Percentiles rank a stretch among this genome's conserved stretches.
These are phyloP conservation scores for Fusarium acutatum DNA, from an alignment of 2,329 filamentous ascomycete species.

Conservation along the genomic window DNA sequence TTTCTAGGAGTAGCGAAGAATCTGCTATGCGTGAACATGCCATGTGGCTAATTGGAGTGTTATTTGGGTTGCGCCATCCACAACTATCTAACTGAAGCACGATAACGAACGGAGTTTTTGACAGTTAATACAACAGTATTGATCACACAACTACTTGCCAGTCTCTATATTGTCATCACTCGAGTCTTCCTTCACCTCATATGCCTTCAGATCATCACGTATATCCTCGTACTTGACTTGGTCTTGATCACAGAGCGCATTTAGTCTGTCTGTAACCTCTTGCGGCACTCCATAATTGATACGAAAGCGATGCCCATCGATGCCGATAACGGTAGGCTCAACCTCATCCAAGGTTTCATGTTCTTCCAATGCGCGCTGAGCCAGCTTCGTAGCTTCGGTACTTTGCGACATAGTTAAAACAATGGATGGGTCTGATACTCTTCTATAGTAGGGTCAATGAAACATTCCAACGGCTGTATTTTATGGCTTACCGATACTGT, in stretches of 20 bases:
- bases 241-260: not conserved
- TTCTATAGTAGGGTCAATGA: fast-evolving
- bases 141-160: not conserved
- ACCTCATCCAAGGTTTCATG: not conserved
- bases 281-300: not conserved
- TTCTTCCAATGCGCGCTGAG: not conserved
- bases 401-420: not conserved
- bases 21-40: too few relatives aligned
- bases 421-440: not conserved
- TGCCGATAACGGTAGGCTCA: not conserved
- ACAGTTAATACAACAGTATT: fast-evolving
- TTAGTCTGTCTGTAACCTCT: not conserved
- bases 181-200: not conserved
- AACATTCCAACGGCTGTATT: fast-evolving
- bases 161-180: not conserved
- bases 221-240: not conserved
- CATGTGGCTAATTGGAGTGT: not conserved
- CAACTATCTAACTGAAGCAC: not conserved
- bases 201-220: not conserved
- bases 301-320: not conserved
- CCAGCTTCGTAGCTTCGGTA: not conserved
- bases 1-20: not conserved
- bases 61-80: too few relatives aligned
- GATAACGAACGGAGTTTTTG: fast-evolving
- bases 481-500: not conserved